phyloP scores from a whole-genome alignment of 768 basidiomycete genomes.

The Amylocystis lapponica region DNA sequence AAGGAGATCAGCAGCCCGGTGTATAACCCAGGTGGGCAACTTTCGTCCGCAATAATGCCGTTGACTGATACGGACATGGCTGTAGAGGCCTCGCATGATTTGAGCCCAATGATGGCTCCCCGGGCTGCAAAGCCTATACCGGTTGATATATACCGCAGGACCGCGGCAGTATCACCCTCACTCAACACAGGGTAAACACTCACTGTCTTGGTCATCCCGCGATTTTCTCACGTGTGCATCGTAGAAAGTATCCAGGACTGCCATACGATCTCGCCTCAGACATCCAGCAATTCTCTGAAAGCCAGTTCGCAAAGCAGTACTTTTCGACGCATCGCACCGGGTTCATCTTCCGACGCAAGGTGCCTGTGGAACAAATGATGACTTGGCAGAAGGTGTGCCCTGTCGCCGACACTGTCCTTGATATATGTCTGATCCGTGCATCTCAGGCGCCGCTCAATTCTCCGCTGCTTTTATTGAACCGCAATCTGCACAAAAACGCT shows the following conservation, averaged over 20 bases:
- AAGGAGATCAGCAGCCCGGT: slow-evolving; percentile 68
- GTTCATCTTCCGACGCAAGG: slow-evolving; percentile 74
- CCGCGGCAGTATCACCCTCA: slow-evolving; percentile 32
- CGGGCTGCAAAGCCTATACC: slow-evolving; percentile 54
- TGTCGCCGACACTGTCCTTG: too few species aligned
- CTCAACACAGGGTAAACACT: slow-evolving; percentile 60
- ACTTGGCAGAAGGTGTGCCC: slow-evolving; percentile 77
- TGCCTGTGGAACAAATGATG: slow-evolving; percentile 87
- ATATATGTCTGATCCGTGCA: too few species aligned
- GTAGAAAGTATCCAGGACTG: slow-evolving; percentile 68
- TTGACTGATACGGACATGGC: too few species aligned
- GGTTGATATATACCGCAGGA: slow-evolving; percentile 16
- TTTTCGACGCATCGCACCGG: slow-evolving; percentile 90
- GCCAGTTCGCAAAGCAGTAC: slow-evolving; percentile 80
- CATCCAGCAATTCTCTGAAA: slow-evolving; percentile 82
- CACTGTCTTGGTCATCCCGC: slow-evolving; percentile 7
- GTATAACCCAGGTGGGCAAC: slow-evolving; percentile 64
- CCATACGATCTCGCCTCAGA: slow-evolving; percentile 78
- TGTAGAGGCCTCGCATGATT: slow-evolving; percentile 58
- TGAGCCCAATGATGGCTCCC: slow-evolving; percentile 73
- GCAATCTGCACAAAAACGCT: slow-evolving; percentile 66
- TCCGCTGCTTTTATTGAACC: slow-evolving; percentile 69
- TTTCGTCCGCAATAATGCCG: too few species aligned
- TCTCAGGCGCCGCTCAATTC: slow-evolving; percentile 58
- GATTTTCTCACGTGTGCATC: slow-evolving; percentile 5